A percentile compares a stretch with the other conserved stretches of the same genome.
Conservation (phyloP, 2,329 filamentous ascomycete species). For the Dothistroma pini region DNA sequence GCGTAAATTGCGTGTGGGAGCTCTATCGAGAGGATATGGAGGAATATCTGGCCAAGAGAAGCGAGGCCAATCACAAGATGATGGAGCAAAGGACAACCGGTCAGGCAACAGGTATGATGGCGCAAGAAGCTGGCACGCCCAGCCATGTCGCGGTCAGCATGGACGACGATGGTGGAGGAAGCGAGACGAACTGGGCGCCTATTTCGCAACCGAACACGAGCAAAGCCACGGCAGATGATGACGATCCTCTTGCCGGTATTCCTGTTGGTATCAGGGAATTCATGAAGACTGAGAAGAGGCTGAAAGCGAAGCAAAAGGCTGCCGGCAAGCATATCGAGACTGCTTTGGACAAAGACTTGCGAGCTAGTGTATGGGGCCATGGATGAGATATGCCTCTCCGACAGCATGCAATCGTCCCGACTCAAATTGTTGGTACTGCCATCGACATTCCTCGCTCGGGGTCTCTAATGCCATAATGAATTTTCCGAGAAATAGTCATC, state of each 20-base stretch:
- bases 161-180: constrained; percentile 78
- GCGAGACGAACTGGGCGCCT: constrained; percentile 62
- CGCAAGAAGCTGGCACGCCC: constrained; percentile 40
- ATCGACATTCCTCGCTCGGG: neutral
- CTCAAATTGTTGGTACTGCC: neutral
- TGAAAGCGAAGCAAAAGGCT: constrained; percentile 66
- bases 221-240: constrained; percentile 8
- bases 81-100: constrained; percentile 28
- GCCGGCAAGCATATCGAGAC: constrained; percentile 18
- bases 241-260: constrained; percentile 70
- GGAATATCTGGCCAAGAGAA: constrained; percentile 68
- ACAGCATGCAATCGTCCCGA: neutral
- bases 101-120: constrained; percentile 36
- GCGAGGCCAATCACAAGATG: constrained; percentile 59
- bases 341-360: constrained; percentile 21
- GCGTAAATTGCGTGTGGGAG: constrained; percentile 97
- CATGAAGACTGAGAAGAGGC: constrained; percentile 91
- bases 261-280: constrained; percentile 94
- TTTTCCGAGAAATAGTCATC: neutral
- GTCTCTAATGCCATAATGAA: too few relatives aligned
- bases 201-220: constrained; percentile 7
- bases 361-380: constrained; percentile 20
- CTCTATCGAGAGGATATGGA: constrained; percentile 87
- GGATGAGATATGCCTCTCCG: neutral
- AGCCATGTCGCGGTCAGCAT: constrained; percentile 57